Evolutionary conservation across 129 eudicot genomes (phyloP), one percentile per base, ranked within the genome.

Genomic region (Artemisia annua): DNA sequence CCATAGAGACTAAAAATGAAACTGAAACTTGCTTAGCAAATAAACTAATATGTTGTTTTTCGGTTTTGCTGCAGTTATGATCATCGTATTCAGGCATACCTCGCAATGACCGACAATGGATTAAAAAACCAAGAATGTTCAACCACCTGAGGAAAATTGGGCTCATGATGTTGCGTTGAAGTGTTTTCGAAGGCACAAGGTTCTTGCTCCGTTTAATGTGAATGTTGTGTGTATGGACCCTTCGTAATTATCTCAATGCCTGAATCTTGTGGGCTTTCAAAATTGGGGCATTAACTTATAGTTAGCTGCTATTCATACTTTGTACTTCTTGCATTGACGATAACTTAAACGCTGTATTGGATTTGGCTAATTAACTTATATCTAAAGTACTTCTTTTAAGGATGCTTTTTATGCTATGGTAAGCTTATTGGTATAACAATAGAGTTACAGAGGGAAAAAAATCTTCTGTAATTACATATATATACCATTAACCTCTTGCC

Each of bases 101-200:
- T 95, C 51, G 97, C 99, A 88, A 85, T 67, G 99, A 95, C 71
- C 80, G 96, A n/a, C 89, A 88, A 48, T 95, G 99, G 99, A 90
- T 95, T 55, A 95, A 90, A 73, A 87, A 91, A 61, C n/a, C n/a
- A n/a, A 78, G 84, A 75, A 81, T 91, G 61, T 70, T 86, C 58
- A 88, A 83, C 60, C 96, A 91, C 79, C 82, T 95, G 75, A 88
- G 80, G 82, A 90, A 83, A 73, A n/a, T n/a, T 66, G 88, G 89
- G 97, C 97, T 8, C 88, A 82, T 7, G 83, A 89, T 32, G 60
- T 28, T 58, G 7, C n/a, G 13, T 16, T 26, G 10, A 11, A 60
- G 66, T 16, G 46, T 3, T 11, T 26, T 14, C 30, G 46, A 39
- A 39, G 46, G 46, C 46, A 39, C 46, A 39, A 39, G 46, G 46